Conservation (phyloP, 768 basidiomycete genomes). For the Suillus placidus region DNA sequence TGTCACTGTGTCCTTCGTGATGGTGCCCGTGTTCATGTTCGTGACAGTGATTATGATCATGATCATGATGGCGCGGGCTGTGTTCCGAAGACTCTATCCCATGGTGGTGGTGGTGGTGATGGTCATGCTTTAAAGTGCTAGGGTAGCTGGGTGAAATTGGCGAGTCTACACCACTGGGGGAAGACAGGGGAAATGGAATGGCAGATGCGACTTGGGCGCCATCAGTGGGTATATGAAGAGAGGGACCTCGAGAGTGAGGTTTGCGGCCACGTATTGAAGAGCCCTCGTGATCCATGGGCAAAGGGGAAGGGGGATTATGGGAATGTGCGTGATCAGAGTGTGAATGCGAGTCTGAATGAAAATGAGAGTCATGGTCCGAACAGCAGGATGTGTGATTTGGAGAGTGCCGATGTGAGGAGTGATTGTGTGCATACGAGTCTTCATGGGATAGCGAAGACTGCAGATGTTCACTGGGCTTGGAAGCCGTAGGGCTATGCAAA, state of each 20-base stretch:
- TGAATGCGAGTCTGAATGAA: conserved; percentile 21
- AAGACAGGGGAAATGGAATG: conserved; percentile 30
- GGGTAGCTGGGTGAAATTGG: conserved; percentile 69
- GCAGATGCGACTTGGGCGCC: conserved; percentile 23
- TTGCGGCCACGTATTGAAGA: conserved; percentile 33
- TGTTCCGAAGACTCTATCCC: conserved; percentile 15
- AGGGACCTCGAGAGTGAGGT: conserved; percentile 43
- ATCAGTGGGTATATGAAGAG: conserved; percentile 40
- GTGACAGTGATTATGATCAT: conserved; percentile 54
- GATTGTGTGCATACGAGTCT: conserved; percentile 22
- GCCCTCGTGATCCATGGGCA: conserved; percentile 11
- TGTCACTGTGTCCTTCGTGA: conserved; percentile 91
- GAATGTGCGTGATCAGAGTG: conserved; percentile 20
- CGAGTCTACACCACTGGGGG: conserved; percentile 37
- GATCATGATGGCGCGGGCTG: conserved; percentile 38
- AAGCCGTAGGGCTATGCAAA: conserved; percentile 23
- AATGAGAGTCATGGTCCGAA: conserved; percentile 27
- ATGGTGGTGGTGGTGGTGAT: conserved; percentile 39
- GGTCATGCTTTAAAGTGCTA: conserved; percentile 51
- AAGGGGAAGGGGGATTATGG: conserved; percentile 15
- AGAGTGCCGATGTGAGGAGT: conserved; percentile 31
- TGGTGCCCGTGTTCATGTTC: conserved; percentile 54
- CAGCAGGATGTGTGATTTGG: conserved; percentile 25
- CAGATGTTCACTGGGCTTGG: conserved; percentile 20
- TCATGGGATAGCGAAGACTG: conserved; percentile 32